Conservation (phyloP, 2,329 filamentous ascomycete genomes). For the Penicillium italicum region DNA sequence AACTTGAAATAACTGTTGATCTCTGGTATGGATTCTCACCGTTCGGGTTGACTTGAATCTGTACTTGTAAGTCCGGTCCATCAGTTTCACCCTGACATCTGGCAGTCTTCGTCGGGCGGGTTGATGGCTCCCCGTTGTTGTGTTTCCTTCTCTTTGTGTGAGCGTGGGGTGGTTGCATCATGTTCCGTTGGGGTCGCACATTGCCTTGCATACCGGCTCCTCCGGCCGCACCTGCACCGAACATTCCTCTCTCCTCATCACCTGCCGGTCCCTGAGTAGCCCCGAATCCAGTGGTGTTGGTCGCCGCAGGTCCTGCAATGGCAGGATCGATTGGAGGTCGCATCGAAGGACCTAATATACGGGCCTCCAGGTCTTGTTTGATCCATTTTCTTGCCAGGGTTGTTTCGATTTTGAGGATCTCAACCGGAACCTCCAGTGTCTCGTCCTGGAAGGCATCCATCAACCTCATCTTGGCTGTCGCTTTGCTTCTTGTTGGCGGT, state of each 20-base stretch:
- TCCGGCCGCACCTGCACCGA: too few relatives aligned
- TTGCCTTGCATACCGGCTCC: background rate
- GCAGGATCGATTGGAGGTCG: too few relatives aligned
- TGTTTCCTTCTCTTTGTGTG: background rate
- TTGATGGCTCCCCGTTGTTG: background rate
- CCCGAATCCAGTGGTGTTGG: fast-evolving
- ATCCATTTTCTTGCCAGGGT: constrained; percentile 56
- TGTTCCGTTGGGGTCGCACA: background rate
- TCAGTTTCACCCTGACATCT: background rate
- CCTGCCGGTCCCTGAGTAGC: background rate
- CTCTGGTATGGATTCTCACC: too few relatives aligned
- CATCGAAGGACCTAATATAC: background rate
- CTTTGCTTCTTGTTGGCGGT: constrained; percentile 54
- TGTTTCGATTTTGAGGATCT: constrained; percentile 52
- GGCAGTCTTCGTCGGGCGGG: background rate
- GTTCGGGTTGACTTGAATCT: background rate
- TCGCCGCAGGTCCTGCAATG: background rate
- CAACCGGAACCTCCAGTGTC: constrained; percentile 48
- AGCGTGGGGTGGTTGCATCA: background rate
- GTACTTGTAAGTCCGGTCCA: background rate
- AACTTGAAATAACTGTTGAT: background rate
- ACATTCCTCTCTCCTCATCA: background rate
- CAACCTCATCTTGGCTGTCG: constrained; percentile 56
- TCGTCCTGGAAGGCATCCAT: constrained; percentile 54
- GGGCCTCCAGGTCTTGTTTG: constrained; percentile 41